phyloP scores from a whole-genome alignment of 257 asterid genomes.

The Scutellaria minor region DNA sequence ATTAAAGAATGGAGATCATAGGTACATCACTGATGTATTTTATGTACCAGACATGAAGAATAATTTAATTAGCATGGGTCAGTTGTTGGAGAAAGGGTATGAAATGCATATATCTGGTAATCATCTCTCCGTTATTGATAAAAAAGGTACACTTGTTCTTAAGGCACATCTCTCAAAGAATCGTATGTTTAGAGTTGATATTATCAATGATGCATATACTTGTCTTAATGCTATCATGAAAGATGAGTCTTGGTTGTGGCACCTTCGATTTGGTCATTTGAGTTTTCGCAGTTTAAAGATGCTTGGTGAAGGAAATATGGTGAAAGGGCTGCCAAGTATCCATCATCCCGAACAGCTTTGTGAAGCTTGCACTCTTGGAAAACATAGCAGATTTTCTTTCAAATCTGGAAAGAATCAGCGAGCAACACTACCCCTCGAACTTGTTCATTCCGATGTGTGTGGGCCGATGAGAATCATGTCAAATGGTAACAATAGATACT shows the following conservation, averaged over 20 bases:
- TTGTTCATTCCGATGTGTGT: constrained; percentile 25
- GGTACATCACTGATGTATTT: too few relatives aligned
- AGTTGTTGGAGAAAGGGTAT: too few relatives aligned
- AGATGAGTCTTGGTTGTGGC: not conserved
- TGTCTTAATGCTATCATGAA: too few relatives aligned
- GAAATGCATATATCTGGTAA: too few relatives aligned
- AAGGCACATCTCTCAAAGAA: too few relatives aligned
- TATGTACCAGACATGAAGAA: too few relatives aligned
- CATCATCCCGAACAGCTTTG: constrained; percentile 12
- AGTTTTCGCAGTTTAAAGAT: constrained; percentile 14
- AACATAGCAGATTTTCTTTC: not conserved
- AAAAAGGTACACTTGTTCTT: too few relatives aligned
- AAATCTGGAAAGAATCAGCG: not conserved
- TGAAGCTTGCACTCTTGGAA: constrained; percentile 20
- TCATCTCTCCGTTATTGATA: too few relatives aligned
- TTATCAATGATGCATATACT: too few relatives aligned
- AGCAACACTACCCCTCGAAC: not conserved
- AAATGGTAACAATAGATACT: not conserved
- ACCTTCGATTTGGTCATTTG: not conserved
- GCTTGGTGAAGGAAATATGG: not conserved
- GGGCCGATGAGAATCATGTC: not conserved
- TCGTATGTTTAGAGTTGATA: too few relatives aligned
- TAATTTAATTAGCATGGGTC: too few relatives aligned
- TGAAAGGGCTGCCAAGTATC: constrained; percentile 6
- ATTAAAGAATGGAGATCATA: too few relatives aligned